Base-by-base conservation (phyloP, 179 eudicot species). In the Silene coronaria region DNA sequence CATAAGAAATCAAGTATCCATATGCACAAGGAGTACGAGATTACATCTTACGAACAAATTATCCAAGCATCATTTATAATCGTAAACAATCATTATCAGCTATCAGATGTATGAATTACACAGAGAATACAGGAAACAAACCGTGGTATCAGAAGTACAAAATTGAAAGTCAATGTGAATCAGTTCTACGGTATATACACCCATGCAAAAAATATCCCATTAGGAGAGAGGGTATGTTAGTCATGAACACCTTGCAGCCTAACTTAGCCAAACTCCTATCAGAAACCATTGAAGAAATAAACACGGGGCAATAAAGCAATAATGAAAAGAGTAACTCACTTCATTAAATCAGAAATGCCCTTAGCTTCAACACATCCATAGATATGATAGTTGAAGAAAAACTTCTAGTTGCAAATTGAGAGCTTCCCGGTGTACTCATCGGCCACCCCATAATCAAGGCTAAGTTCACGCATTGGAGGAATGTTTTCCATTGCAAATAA, bases 401-500 rank as follows among this genome's bases (percentile, higher is more conserved):
- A 53, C 30, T 61, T 73, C 77, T 85, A 90, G 87, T 83, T 84
- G 89, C 93, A 90, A 61, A 91, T 89, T 62, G 91, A 85, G 83
- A 90, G 90, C 79, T 88, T 91, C 75, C 86, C 97, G 9, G 87
- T 84, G 81, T 87, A 84, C 72, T 92, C 97, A 82, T 90, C 96
- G 60, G 92, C 88, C 57, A 89, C 94, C n/a, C 98, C 98, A 82
- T 94, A 94, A 87, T 94, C 98, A 78, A 94, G 84, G 79, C 94
- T 94, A 67, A 94, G 93, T 84, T 94, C 98, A 75, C 93, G 89
- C 90, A 94, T 75, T 4, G 98, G 98, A 45, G 98, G 96, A 57
- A 94, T 92, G 76, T 89, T 91, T 82, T 94, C 98, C 92, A 88
- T 82, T 1, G 98, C 98, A 80, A 92, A 94, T 28, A 94, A 72